A percentile compares a stretch with the other conserved stretches of the same genome.
phyloP scores from a whole-genome alignment of 129 eudicot genomes.

The Artemisia annua region DNA sequence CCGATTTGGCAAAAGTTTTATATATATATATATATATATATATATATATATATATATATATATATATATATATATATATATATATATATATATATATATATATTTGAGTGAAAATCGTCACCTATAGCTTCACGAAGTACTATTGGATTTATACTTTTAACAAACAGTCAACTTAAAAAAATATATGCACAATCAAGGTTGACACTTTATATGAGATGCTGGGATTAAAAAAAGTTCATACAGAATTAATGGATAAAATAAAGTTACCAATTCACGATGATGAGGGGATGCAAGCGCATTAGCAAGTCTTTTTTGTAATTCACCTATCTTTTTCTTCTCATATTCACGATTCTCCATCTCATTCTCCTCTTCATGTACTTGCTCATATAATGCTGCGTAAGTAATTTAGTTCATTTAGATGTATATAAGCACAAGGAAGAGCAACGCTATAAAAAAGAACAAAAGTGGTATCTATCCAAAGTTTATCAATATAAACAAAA shows the following conservation, averaged over 20 bases:
- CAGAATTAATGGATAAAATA: background rate
- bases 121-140: background rate
- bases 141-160: background rate
- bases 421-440: background rate
- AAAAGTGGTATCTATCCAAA: too few species aligned
- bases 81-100: too few species aligned
- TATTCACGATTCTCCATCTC: conserved; percentile 75
- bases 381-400: conserved; percentile 78
- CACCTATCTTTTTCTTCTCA: conserved; percentile 69
- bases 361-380: conserved; percentile 71
- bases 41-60: too few species aligned
- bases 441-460: background rate
- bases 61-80: too few species aligned
- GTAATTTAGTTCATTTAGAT: background rate
- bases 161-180: background rate
- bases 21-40: too few species aligned
- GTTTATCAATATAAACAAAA: too few species aligned
- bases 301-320: conserved; percentile 67
- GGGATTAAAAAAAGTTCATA: background rate
- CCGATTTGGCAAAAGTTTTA: background rate
- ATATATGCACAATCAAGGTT: background rate
- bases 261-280: conserved; percentile 69
- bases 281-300: conserved; percentile 60
- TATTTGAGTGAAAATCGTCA: background rate
- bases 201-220: background rate